Conservation (phyloP, 78 protist genomes). For the Dictyostelium citrinum region DNA sequence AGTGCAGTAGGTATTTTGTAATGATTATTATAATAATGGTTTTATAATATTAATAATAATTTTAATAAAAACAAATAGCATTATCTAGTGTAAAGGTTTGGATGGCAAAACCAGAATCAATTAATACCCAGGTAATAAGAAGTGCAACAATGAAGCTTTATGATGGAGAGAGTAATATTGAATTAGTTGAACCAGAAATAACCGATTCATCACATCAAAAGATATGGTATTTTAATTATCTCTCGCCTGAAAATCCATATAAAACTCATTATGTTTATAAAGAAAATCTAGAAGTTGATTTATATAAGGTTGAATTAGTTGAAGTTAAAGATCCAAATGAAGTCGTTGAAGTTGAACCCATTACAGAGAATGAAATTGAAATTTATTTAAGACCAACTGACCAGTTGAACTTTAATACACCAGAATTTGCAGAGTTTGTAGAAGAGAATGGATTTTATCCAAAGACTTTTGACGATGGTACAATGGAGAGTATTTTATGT, state of each 20-base stretch:
- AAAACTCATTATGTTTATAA: not conserved
- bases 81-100: not conserved
- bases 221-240: not conserved
- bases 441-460: not conserved
- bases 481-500: not conserved
- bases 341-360: not conserved
- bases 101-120: not conserved
- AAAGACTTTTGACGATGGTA: not conserved
- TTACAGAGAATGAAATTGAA: not conserved
- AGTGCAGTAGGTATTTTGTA: not conserved
- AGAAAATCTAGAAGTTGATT: not conserved
- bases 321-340: not conserved
- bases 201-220: not conserved
- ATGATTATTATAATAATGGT: too few species aligned
- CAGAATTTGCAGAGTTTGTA: not conserved
- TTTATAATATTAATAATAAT: too few species aligned
- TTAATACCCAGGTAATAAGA: not conserved
- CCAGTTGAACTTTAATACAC: not conserved
- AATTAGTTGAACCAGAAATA: not conserved
- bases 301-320: not conserved
- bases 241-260: not conserved
- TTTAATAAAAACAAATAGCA: not conserved
- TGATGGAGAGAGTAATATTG: not conserved
- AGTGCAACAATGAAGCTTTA: not conserved
- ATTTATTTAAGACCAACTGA: conserved; percentile 1